Evolutionary conservation across 192 early-diverging fungal species (phyloP).

Genomic region (Umbelopsis ramanniana): DNA sequence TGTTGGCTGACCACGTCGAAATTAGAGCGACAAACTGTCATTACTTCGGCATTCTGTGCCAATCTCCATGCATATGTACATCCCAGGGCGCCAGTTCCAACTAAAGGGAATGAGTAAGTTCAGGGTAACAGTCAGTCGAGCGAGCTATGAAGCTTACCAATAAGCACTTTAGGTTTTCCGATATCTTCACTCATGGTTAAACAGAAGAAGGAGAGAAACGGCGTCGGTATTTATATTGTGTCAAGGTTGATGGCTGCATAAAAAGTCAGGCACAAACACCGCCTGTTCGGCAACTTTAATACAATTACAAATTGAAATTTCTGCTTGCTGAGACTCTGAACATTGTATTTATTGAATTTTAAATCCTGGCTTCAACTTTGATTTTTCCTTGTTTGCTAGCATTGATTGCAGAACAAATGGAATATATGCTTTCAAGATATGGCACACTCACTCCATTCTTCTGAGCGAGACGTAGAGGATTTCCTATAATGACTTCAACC

Average conservation of each 20-base stretch:
- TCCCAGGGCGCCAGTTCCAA: slow-evolving; percentile 67
- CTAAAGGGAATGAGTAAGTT: slow-evolving; percentile 11
- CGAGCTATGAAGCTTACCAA: neutral
- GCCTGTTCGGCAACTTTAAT: no score
- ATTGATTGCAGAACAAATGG: slow-evolving; percentile 22
- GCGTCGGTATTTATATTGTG: no score
- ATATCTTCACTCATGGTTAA: neutral
- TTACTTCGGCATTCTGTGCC: slow-evolving; percentile 53
- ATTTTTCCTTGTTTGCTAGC: slow-evolving; percentile 5
- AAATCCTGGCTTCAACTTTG: neutral
- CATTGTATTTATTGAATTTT: neutral
- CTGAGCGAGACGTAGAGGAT: slow-evolving; percentile 42
- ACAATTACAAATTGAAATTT: no score
- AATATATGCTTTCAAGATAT: slow-evolving; percentile 23
- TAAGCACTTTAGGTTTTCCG: neutral
- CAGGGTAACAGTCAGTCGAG: neutral
- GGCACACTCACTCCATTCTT: slow-evolving; percentile 32
- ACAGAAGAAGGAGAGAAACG: no score
- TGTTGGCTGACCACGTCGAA: slow-evolving; percentile 50
- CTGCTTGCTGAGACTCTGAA: no score
- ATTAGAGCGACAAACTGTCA: slow-evolving; percentile 67
- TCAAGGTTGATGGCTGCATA: no score
- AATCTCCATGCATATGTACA: slow-evolving; percentile 63
- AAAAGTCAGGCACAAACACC: no score
- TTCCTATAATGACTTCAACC: slow-evolving; percentile 44